phyloP scores from a whole-genome alignment of 441 rosid genomes.

The Adansonia grandidieri region DNA sequence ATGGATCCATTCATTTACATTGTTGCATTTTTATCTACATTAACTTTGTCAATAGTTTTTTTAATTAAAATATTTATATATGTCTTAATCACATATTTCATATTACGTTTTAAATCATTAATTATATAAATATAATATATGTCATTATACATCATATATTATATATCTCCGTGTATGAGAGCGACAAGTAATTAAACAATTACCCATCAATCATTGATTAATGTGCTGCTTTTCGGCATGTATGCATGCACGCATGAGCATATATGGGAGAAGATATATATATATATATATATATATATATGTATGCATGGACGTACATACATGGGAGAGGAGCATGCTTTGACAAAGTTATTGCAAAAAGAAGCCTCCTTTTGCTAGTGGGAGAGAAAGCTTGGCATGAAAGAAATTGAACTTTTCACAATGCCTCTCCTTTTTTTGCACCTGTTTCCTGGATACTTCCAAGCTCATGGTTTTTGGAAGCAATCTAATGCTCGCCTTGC shows the following conservation, averaged over 20 bases:
- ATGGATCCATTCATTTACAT: background rate
- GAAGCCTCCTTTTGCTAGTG: conserved; percentile 26
- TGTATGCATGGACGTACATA: background rate
- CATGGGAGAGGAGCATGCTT: background rate
- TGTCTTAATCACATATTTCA: background rate
- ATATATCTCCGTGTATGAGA: background rate
- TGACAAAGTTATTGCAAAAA: background rate
- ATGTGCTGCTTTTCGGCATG: too few relatives aligned
- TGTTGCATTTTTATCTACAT: background rate
- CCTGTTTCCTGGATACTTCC: conserved; percentile 26
- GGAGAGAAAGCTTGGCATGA: conserved; percentile 49
- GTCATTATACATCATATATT: background rate
- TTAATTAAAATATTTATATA: background rate
- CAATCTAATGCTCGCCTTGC: conserved; percentile 16
- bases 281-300: too few relatives aligned
- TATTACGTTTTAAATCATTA: background rate
- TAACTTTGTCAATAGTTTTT: background rate
- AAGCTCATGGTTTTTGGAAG: conserved; percentile 36
- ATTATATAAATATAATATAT: background rate
- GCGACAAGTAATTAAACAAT: background rate
- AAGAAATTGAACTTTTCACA: conserved; percentile 44
- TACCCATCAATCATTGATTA: too few relatives aligned
- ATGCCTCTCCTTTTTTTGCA: conserved; percentile 29
- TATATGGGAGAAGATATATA: background rate
- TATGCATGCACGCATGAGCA: background rate